These are phyloP conservation scores for Ophiostoma pallidulum DNA, from an alignment of 2,329 filamentous ascomycete species.

Conservation along the genomic window DNA sequence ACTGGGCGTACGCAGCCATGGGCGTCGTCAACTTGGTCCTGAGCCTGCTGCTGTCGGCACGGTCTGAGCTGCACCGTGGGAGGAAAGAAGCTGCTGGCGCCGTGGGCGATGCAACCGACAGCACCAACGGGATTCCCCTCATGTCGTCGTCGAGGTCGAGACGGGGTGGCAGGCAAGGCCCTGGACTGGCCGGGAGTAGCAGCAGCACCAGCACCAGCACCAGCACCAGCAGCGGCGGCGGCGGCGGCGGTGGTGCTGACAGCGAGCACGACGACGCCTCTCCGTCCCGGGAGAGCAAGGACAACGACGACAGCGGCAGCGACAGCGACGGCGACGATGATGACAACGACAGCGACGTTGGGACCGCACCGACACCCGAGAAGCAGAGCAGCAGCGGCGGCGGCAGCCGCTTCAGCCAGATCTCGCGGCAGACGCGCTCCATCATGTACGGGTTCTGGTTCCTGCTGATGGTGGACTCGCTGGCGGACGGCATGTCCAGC, in stretches of 20 bases:
- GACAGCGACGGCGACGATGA: constrained; percentile 16
- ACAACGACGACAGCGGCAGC: constrained; percentile 16
- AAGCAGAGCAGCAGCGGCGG: no score
- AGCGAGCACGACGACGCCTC: constrained; percentile 15
- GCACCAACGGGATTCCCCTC: constrained; percentile 13
- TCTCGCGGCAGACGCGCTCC: constrained; percentile 46
- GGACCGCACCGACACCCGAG: constrained; percentile 7
- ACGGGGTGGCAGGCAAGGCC: neutral
- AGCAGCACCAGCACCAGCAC: constrained; percentile 1
- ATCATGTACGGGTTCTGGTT: constrained; percentile 58
- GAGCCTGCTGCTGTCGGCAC: constrained; percentile 36
- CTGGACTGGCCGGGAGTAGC: neutral
- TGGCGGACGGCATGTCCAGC: constrained; percentile 57
- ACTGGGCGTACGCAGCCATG: constrained; percentile 49
- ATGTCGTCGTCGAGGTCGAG: neutral
- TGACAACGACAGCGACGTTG: constrained; percentile 12
- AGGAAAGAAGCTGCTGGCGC: constrained; percentile 17
- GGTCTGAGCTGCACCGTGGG: constrained; percentile 36
- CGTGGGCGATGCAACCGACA: no score
- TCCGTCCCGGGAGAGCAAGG: constrained; percentile 15
- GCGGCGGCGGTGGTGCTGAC: neutral
- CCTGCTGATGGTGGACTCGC: constrained; percentile 52
- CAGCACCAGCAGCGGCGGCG: neutral
- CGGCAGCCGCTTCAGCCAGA: constrained; percentile 42
- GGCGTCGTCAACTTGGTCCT: constrained; percentile 41